Evolutionary conservation across 495 filamentous ascomycete species (phyloP), one percentile per base, ranked within the genome.

Genomic region (Penicillium taxi): DNA sequence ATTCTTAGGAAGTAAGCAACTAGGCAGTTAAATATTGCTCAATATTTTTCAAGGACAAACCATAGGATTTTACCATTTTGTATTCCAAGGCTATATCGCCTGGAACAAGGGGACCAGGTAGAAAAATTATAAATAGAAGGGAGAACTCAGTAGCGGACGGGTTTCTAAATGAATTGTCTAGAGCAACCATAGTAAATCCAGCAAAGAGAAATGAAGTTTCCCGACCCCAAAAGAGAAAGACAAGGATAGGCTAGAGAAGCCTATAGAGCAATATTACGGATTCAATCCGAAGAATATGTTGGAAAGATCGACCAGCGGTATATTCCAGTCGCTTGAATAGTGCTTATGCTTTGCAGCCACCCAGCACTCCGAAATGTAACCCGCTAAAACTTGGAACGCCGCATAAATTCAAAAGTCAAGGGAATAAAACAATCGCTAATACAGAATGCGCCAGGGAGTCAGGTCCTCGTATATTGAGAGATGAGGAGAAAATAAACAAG

Each of bases 351-450:
- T 39, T 32, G 41, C 44, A 48, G 42, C 32, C 29, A 35, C 39
- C 47, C 21, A 53, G 40, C 44, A 47, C 50, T 29, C 52, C 44
- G 29, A 44, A 18, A 36, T 47, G 32, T 41, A 47, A n/a, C 33
- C 44, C 39, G 36, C 26, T 40, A 32, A 63, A n/a, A n/a, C n/a
- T n/a, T n/a, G n/a, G n/a, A n/a, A 66, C 60, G 60, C 62, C 62
- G 41, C 35, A 35, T 50, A 53, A 50, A 48, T 17, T 35, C 42
- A 42, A 56, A 54, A 44, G 52, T 45, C 48, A 48, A 45, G 42
- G 37, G 42, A 53, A 39, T 43, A 32, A 48, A 51, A 56, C 34
- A 27, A 58, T 61, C 61, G 60, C 61, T 64, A 68, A 66, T 60
- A 47, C 43, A 53, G 36, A 44, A 56, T 50, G 48, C 41, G 42